Base-by-base conservation (phyloP, 2,329 filamentous ascomycete genomes). In the Sclerotinia trifoliorum region DNA sequence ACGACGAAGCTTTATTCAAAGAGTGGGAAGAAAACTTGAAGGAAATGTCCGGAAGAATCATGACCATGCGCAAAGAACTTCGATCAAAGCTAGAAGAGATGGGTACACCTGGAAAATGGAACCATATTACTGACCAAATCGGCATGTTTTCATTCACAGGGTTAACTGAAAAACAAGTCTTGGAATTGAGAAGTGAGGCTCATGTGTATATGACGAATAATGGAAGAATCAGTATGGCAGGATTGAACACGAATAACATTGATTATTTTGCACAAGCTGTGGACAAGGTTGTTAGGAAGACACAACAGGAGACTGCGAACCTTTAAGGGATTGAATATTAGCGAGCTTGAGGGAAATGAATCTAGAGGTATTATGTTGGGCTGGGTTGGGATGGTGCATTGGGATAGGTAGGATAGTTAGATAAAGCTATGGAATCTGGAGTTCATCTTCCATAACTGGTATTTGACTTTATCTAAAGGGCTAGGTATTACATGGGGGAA, bases 111-210 rank as follows among this genome's bases (percentile, higher is more conserved):
- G 94, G 94, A 44, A 90, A 86, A 19, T 99, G 95, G 95, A 92
- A 94, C 77, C 95, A 99, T 81, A 96, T 99, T 79, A 97, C 94
- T 21, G 92, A 96, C 76, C 95, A 99, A 85, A 99, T 99, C 78
- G 95, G 95, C 82, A 99, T 99, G 95, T 99, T 99, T 83, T 94
- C 90, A 79, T 99, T 96, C 80, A 96, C 92, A 0, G 92, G 92
- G 17, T 81, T 96, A 78, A 86, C 79, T 17, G 90, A 93, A 81
- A 78, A 86, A 71, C 92, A 95, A 78, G 92, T 94, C 10, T 74
- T 85, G 74, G 88, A 87, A 80, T 81, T 95, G 70, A 85, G 89
- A 65, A 83, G 87, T 70, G 86, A 91, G 63, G 86, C 84, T 69
- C 92, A 95, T 79, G 84, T 95, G 66, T 95, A 95, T 82, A 94